phyloP scores from a whole-genome alignment of 257 asterid species.

The Capsicum chinense region DNA sequence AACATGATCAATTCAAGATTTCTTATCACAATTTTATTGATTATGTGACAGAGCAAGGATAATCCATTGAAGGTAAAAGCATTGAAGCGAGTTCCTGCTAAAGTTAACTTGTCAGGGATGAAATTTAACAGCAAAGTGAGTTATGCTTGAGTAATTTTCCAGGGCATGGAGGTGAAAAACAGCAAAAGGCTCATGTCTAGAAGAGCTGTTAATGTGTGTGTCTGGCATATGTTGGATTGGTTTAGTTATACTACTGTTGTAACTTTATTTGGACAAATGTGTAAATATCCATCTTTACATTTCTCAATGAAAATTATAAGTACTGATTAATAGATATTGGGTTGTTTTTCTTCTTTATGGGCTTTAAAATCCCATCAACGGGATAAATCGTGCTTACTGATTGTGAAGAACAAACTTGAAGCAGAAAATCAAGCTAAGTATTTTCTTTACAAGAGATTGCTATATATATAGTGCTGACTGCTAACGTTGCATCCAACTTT shows the following conservation, averaged over 20 bases:
- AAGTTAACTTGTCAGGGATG: slow-evolving; percentile 27
- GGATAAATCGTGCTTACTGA: not conserved
- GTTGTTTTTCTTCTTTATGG: not conserved
- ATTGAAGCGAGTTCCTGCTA: slow-evolving; percentile 49
- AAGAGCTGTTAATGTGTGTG: slow-evolving; percentile 2
- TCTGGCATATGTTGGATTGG: slow-evolving; percentile 13
- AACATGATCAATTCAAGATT: not conserved
- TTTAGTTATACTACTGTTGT: not conserved
- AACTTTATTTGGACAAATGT: not conserved
- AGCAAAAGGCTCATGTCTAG: not conserved
- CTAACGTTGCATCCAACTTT: too few species aligned
- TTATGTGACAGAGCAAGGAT: slow-evolving; percentile 58
- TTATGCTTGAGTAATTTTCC: slow-evolving; percentile 12
- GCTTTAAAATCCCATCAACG: not conserved
- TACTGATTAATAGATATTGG: not conserved
- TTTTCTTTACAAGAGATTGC: too few species aligned
- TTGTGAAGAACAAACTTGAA: not conserved
- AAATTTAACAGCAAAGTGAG: slow-evolving; percentile 14
- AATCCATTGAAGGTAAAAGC: slow-evolving; percentile 66
- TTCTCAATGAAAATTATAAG: not conserved
- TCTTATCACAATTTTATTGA: slow-evolving; percentile 22
- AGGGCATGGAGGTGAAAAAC: not conserved
- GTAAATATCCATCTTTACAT: slow-evolving; percentile 24
- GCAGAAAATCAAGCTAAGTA: not conserved
- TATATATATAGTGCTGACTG: too few species aligned